These are phyloP conservation scores for Phytophthora crassamura DNA, from an alignment of 352 stramenopile species.

Conservation along the genomic window DNA sequence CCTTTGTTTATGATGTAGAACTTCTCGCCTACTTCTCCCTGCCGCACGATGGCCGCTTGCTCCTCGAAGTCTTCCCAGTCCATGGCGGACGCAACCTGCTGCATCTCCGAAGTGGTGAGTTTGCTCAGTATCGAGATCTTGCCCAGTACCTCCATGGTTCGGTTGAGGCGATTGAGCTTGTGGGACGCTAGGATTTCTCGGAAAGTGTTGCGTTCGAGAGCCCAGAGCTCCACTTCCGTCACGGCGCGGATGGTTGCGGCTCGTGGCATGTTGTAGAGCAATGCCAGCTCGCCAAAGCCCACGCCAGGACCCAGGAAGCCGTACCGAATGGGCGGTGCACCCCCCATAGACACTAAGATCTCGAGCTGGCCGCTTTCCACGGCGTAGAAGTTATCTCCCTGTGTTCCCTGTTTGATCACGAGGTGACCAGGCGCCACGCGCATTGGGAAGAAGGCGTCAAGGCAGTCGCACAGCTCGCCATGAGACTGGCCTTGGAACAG, in stretches of 20 bases:
- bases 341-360: constrained; percentile 67
- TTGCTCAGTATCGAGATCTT: constrained; percentile 74
- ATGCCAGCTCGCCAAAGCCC: constrained; percentile 96
- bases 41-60: constrained; percentile 63
- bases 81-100: constrained; percentile 79
- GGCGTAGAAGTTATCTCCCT: constrained; percentile 84
- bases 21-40: constrained; percentile 79
- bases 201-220: constrained; percentile 76
- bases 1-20: constrained; percentile 85
- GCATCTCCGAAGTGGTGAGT: constrained; percentile 67
- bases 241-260: constrained; percentile 92
- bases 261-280: constrained; percentile 97
- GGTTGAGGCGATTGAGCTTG: constrained; percentile 69
- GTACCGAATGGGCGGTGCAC: constrained; percentile 68
- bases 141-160: constrained; percentile 61
- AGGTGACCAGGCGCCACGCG: constrained; percentile 42
- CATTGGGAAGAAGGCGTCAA: constrained; percentile 80
- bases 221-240: constrained; percentile 70
- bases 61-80: constrained; percentile 81
- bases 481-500: constrained; percentile 71
- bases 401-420: constrained; percentile 74
- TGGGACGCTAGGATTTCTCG: constrained; percentile 79
- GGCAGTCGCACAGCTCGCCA: constrained; percentile 65
- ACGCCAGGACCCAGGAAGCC: constrained; percentile 63
- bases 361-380: constrained; percentile 72